Evolutionary conservation across 768 basidiomycete species (phyloP).

Genomic region (Russula foetens): DNA sequence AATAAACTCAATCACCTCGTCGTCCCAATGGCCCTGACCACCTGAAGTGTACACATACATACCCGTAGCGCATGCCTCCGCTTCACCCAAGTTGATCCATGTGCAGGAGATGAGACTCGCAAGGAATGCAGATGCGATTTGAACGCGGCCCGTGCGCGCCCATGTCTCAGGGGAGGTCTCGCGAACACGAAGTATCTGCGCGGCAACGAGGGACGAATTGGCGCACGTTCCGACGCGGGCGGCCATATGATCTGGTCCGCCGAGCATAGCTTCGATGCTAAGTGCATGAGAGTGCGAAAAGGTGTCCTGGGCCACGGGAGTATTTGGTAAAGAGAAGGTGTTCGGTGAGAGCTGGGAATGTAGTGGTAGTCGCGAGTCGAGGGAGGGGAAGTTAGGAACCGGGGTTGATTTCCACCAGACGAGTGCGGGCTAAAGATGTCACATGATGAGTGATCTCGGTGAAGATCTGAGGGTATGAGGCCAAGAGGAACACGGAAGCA

Average conservation of each 20-base stretch:
- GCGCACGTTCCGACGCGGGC: conserved; percentile 68
- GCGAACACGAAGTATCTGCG: conserved; percentile 70
- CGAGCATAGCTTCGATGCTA: conserved; percentile 65
- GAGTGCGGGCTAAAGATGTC: conserved; percentile 45
- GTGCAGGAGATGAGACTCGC: conserved; percentile 63
- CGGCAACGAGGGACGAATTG: conserved; percentile 59
- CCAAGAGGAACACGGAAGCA: conserved; percentile 5
- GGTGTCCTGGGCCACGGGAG: conserved; percentile 70
- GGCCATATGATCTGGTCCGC: conserved; percentile 72
- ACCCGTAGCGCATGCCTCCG: conserved; percentile 72
- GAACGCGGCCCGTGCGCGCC: conserved; percentile 66
- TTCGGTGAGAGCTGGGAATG: conserved; percentile 60
- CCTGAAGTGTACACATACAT: conserved; percentile 54
- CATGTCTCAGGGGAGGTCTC: conserved; percentile 77
- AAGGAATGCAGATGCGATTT: conserved; percentile 70
- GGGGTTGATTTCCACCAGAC: conserved; percentile 86
- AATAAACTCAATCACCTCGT: conserved; percentile 66
- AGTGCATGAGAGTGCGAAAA: conserved; percentile 75
- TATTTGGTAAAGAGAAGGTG: conserved; percentile 63
- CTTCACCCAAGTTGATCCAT: conserved; percentile 63
- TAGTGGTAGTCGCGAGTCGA: conserved; percentile 64
- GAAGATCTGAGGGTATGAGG: background rate
- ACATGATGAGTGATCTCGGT: conserved; percentile 9
- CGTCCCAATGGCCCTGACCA: conserved; percentile 65
- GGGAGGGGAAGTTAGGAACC: conserved; percentile 59